Percentiles rank a stretch among this genome's conserved stretches.
Evolutionary conservation across 768 basidiomycete genomes (phyloP).

Genomic region (Rhodotorula toruloides): DNA sequence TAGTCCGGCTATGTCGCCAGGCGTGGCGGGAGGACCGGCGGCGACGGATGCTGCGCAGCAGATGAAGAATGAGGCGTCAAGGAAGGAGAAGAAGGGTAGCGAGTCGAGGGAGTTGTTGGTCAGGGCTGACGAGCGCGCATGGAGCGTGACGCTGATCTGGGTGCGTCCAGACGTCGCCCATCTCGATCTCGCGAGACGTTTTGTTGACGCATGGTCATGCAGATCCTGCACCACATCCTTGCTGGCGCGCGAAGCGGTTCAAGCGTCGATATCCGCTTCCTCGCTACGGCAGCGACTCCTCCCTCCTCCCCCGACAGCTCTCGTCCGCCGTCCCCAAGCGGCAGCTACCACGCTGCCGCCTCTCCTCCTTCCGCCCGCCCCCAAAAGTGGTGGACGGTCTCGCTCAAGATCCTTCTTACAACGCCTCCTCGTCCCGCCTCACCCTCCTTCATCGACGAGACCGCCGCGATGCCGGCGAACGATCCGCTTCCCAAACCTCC

Average conservation of each 20-base stretch:
- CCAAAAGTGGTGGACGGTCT: slow-evolving; percentile 32
- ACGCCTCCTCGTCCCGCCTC: background rate
- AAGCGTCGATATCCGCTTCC: slow-evolving; percentile 31
- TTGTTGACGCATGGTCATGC: background rate
- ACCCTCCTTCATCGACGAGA: slow-evolving; percentile 5
- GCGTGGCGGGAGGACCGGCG: background rate
- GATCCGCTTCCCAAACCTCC: slow-evolving; percentile 7
- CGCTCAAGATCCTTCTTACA: slow-evolving; percentile 26
- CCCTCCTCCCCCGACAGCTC: background rate
- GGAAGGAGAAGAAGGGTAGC: background rate
- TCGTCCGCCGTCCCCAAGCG: background rate
- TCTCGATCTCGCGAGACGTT: too few relatives aligned
- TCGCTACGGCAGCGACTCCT: slow-evolving; percentile 13
- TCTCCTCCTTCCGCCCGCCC: background rate
- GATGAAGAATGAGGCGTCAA: background rate
- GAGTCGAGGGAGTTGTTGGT: slow-evolving; percentile 34
- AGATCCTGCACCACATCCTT: slow-evolving; percentile 36
- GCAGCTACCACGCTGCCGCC: background rate
- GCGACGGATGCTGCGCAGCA: background rate
- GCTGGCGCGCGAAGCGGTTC: slow-evolving; percentile 25
- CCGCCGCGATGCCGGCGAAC: background rate
- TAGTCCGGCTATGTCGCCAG: slow-evolving; percentile 31
- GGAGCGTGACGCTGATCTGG: slow-evolving; percentile 36
- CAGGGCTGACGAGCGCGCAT: slow-evolving; percentile 33
- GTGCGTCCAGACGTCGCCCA: background rate